Percentiles rank a stretch among this genome's conserved stretches.
These are phyloP conservation scores for Isatis tinctoria DNA, from an alignment of 345 rosid genomes.

Conservation along the genomic window DNA sequence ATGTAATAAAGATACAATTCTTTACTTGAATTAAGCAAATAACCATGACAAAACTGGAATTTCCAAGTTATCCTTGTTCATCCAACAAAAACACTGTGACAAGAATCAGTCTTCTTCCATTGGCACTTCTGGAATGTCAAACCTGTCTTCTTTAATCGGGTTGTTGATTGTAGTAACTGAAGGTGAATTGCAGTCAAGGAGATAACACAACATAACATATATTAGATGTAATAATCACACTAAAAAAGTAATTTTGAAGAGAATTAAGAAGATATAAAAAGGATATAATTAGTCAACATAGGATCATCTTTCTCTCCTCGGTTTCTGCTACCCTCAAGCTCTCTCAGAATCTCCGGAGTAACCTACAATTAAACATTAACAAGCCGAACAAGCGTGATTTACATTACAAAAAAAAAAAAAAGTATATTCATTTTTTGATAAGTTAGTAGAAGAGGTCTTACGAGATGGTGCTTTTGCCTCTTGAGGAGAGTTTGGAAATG, in stretches of 20 bases:
- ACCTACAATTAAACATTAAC: constrained; percentile 39
- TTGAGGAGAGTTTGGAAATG: constrained; percentile 55
- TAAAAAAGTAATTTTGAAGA: background rate
- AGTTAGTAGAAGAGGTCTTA: constrained; percentile 32
- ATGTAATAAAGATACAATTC: background rate
- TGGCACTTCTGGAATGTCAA: constrained; percentile 95
- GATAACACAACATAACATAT: constrained; percentile 7
- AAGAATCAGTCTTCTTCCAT: constrained; percentile 81
- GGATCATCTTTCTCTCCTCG: constrained; percentile 91
- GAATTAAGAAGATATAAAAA: constrained; percentile 24
- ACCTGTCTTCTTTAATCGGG: constrained; percentile 79
- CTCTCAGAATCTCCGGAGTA: constrained; percentile 79
- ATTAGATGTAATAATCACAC: background rate
- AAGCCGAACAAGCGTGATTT: background rate
- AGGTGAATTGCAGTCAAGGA: constrained; percentile 63
- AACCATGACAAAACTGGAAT: constrained; percentile 8
- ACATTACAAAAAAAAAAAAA: background rate
- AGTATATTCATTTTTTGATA: background rate
- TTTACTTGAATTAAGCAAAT: background rate
- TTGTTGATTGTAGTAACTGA: constrained; percentile 60
- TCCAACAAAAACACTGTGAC: background rate
- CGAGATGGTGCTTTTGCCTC: constrained; percentile 72
- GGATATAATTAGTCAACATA: constrained; percentile 66
- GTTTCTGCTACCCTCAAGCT: constrained; percentile 69
- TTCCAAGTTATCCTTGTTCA: background rate